Evolutionary conservation across 805 yeast genomes (phyloP).

Genomic region (Clavispora phyllophila): DNA sequence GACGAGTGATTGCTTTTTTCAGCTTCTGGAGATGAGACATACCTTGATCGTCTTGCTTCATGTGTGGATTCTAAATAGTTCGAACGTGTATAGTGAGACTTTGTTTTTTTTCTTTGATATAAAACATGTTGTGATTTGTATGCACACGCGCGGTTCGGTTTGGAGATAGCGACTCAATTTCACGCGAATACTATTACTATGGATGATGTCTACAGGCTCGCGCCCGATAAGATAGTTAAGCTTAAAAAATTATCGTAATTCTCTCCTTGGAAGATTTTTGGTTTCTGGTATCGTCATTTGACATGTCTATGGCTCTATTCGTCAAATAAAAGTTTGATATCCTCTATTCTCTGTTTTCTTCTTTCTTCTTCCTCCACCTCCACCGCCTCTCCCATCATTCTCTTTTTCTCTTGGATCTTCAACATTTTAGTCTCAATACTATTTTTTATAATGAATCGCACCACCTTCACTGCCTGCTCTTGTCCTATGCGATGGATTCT

Average conservation of each 20-base stretch:
- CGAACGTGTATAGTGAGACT: background rate
- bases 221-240: no score
- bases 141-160: background rate
- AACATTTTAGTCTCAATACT: constrained; percentile 88
- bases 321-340: constrained; percentile 62
- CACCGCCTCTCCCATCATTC: constrained; percentile 74
- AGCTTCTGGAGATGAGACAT: background rate
- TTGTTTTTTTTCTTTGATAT: constrained; percentile 8
- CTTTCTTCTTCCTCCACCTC: constrained; percentile 73
- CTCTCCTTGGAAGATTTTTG: no score
- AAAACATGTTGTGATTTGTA: background rate
- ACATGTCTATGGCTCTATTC: no score
- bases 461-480: constrained; percentile 60
- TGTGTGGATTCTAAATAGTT: background rate
- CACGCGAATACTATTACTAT: no score
- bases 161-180: no score
- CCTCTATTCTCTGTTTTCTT: constrained; percentile 63
- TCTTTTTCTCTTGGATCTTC: constrained; percentile 77
- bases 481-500: constrained; percentile 91
- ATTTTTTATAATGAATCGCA: constrained; percentile 74
- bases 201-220: no score
- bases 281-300: no score
- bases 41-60: background rate
- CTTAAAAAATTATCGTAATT: no score
- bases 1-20: background rate